Conservation (phyloP, 345 rosid genomes). For the Eucalyptus curtisii region DNA sequence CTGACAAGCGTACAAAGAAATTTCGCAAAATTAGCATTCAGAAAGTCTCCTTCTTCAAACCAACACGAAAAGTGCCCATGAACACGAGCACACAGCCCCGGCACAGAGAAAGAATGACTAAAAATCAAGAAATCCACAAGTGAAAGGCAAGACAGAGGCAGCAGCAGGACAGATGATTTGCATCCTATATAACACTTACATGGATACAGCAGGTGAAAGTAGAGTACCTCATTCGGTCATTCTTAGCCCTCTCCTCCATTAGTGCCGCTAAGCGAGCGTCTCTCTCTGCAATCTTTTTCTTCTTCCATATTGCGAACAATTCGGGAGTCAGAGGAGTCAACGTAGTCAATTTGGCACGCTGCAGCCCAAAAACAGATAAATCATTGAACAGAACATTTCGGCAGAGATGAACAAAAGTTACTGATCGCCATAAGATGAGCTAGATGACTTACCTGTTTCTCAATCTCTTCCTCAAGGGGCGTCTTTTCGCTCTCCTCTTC, state of each 20-base stretch:
- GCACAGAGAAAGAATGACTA: background rate
- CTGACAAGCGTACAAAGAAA: constrained; percentile 15
- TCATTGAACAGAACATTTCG: background rate
- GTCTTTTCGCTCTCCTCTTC: constrained; percentile 53
- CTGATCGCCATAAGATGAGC: background rate
- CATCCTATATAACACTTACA: background rate
- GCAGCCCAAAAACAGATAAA: background rate
- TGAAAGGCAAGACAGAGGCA: background rate
- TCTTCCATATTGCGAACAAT: constrained; percentile 52
- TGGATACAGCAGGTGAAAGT: background rate
- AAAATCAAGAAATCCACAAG: background rate
- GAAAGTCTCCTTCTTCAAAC: background rate
- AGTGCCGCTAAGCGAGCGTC: constrained; percentile 43
- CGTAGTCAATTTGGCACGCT: constrained; percentile 41
- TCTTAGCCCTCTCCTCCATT: constrained; percentile 49
- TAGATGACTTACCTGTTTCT: constrained; percentile 27
- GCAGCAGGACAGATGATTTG: background rate
- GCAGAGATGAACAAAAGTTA: background rate
- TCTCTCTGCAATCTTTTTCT: constrained; percentile 42
- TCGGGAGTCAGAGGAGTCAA: constrained; percentile 51
- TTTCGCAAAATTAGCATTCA: background rate
- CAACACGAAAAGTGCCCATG: background rate
- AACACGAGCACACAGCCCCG: background rate
- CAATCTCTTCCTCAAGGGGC: constrained; percentile 56
- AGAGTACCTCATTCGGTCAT: constrained; percentile 56